Conservation (phyloP, 1,284 basidiomycete genomes). For the Cryptococcus maquisensis region DNA sequence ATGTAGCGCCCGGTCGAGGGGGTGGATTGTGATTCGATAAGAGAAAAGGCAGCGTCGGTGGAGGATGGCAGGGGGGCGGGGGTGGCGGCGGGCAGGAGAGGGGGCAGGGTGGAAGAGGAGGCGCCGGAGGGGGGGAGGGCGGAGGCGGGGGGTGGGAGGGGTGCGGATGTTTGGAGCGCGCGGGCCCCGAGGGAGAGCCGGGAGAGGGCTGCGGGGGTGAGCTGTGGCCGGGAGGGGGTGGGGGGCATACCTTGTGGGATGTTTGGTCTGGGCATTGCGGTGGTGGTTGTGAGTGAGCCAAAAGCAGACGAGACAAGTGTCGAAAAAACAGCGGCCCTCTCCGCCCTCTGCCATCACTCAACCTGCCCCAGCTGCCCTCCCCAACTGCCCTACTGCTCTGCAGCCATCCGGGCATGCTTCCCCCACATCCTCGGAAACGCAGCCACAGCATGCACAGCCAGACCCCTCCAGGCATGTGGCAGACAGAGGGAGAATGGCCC, state of each 20-base stretch:
- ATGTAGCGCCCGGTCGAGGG: conserved; percentile 75
- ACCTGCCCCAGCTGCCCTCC: too few species aligned
- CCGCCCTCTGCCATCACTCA: too few species aligned
- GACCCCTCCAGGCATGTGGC: too few species aligned
- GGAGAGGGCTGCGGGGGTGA: conserved; percentile 5
- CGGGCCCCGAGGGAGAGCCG: conserved; percentile 11
- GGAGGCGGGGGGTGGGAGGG: conserved; percentile 23
- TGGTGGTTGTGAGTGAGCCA: too few species aligned
- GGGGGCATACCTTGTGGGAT: neutral
- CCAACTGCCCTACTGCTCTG: too few species aligned
- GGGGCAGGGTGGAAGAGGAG: conserved; percentile 24
- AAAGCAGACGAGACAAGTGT: too few species aligned
- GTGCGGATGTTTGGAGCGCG: conserved; percentile 30
- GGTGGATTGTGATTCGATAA: conserved; percentile 48
- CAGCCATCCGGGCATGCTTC: too few species aligned
- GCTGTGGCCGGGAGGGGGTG: neutral
- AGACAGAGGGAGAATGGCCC: too few species aligned
- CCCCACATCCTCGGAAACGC: too few species aligned
- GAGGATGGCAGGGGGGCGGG: conserved; percentile 22
- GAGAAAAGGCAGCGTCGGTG: conserved; percentile 40
- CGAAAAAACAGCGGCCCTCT: too few species aligned
- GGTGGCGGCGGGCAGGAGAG: conserved; percentile 27
- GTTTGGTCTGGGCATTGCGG: neutral
- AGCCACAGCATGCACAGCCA: too few species aligned
- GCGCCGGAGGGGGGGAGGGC: conserved; percentile 17